Base-by-base conservation (phyloP, 202 grass and related monocot species). In the Panicum virgatum region DNA sequence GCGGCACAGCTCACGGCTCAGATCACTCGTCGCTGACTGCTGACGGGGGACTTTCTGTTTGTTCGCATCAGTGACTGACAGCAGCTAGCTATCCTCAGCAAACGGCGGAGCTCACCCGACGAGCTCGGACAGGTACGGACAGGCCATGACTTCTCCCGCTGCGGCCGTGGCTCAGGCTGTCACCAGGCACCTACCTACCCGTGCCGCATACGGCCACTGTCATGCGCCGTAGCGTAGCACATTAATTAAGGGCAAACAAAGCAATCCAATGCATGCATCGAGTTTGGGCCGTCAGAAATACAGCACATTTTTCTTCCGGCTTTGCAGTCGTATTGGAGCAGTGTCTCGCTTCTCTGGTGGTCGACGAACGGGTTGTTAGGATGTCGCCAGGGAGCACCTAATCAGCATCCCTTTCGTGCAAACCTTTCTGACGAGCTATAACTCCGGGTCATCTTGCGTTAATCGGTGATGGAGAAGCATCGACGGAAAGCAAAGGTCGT, bases 311-410 rank as follows among this genome's bases (percentile, higher is more conserved):
- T 82, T 72, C 51, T 43, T 22, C 12, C 46, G 23, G 51, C n/a
- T 51, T 40, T 59, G 11, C 57, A 7, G 5, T 27, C 37, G 6
- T 48, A 13, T 47, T 20, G 18, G 29, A 43, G 40, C 6, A 67
- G 18, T 38, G 1, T 19, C 4, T 34, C 29, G 1, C 29, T 48
- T 11, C 16, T 53, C 15, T 43, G 44, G 32, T 6, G 44, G 15
- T 29, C 76, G 27, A 53, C 7, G 27, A 1, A 61, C 1, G 36
- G 69, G 77, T 81, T 38, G 72, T 82, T 89, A 63, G 25, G 65
- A 25, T 43, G 87, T 85, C 78, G 43, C n/a, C 73, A 11, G 16
- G 10, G 29, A 59, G 7, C 78, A 85, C 71, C 87, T 60, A 78
- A 72, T 73, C 58, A 3, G 64, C 50, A 56, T 76, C 78, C 23